Conservation (phyloP, 1,139 yeast genomes). For the Lizanozyma gosingica region DNA sequence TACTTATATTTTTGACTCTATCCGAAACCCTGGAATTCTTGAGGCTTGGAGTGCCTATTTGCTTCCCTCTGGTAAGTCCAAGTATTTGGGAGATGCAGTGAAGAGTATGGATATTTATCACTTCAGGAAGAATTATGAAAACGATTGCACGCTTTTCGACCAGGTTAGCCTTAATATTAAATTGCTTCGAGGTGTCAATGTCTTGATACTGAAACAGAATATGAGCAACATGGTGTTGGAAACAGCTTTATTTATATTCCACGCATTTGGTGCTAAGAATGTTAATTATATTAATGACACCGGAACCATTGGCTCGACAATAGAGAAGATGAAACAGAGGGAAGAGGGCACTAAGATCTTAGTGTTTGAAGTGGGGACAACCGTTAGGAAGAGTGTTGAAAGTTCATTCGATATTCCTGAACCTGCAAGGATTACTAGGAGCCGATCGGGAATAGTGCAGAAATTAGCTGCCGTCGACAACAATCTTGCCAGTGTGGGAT, state of each 20-base stretch:
- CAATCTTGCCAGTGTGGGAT: constrained; percentile 9
- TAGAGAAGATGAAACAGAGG: background rate
- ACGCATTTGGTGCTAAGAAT: constrained; percentile 36
- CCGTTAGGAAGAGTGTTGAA: background rate
- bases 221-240: constrained; percentile 15
- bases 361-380: constrained; percentile 16
- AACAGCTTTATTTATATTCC: constrained; percentile 33
- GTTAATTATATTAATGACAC: constrained; percentile 6
- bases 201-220: constrained; percentile 21
- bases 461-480: constrained; percentile 2
- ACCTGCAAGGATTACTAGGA: constrained; percentile 1
- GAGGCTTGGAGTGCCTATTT: constrained; percentile 46
- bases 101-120: constrained; percentile 33
- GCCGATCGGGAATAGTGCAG: constrained; percentile 3
- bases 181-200: constrained; percentile 20
- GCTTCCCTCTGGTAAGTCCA: constrained; percentile 65
- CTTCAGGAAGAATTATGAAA: constrained; percentile 25
- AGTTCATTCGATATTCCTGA: background rate
- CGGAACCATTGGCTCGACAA: background rate
- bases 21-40: constrained; percentile 15
- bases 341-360: constrained; percentile 8
- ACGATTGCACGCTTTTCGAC: constrained; percentile 14
- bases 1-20: constrained; percentile 49
- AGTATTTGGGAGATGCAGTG: constrained; percentile 20
- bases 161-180: constrained; percentile 32